Conservation (phyloP, 1,284 basidiomycete species). For the Fomitopsis palustris region DNA sequence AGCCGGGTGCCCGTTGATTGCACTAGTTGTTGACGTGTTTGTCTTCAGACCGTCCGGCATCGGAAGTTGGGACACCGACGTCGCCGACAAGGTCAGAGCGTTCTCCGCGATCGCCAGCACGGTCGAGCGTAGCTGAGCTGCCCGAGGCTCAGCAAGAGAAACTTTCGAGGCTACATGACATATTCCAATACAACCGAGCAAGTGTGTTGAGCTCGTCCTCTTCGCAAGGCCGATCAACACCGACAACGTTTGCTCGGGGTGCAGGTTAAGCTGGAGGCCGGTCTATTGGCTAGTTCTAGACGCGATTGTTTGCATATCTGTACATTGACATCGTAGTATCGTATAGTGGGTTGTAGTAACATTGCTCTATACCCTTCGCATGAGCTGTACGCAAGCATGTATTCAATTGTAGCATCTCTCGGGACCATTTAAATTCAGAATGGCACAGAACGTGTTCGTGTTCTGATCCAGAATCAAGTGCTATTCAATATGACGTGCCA, state of each 20-base stretch:
- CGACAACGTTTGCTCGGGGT: slow-evolving; percentile 18
- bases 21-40: not conserved
- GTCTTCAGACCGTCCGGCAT: slow-evolving; percentile 2
- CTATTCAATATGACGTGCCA: not conserved
- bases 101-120: slow-evolving; percentile 32
- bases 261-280: slow-evolving; percentile 12
- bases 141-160: slow-evolving; percentile 47
- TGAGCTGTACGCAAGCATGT: not conserved
- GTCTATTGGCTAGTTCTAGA: slow-evolving; percentile 4
- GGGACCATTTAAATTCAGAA: not conserved
- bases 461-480: not conserved
- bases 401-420: not conserved
- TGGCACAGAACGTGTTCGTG: too few species aligned
- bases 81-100: slow-evolving; percentile 21
- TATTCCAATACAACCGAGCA: slow-evolving; percentile 73
- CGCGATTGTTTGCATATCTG: slow-evolving; percentile 18
- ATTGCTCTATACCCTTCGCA: slow-evolving; percentile 7
- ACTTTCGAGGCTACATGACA: slow-evolving; percentile 68
- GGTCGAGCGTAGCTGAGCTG: slow-evolving; percentile 29
- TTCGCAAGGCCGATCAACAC: slow-evolving; percentile 39
- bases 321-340: slow-evolving; percentile 22
- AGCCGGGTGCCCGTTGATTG: not conserved
- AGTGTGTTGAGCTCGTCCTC: slow-evolving; percentile 65
- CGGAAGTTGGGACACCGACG: slow-evolving; percentile 16
- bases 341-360: slow-evolving; percentile 19